These are phyloP conservation scores for Tolypocladium cylindrosporum DNA, from an alignment of 2,329 filamentous ascomycete genomes.

Conservation along the genomic window DNA sequence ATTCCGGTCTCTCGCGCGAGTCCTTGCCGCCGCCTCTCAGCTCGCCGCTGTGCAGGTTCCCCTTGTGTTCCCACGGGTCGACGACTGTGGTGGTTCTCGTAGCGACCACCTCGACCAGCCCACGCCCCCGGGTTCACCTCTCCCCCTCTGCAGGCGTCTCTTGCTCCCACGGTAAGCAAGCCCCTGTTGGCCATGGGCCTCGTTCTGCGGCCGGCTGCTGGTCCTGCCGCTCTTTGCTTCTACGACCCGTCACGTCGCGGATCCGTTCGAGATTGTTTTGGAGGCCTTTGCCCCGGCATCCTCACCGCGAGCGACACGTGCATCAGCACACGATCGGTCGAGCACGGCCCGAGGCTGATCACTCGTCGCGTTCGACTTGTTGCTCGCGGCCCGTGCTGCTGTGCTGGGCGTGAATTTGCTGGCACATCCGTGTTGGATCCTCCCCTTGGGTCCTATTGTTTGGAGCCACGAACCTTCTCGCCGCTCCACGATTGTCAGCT, in stretches of 20 bases:
- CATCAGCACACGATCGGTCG: neutral
- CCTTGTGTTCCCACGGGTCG: slow-evolving; percentile 4
- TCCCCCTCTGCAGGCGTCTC: neutral
- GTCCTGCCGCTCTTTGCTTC: neutral
- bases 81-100: neutral
- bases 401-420: neutral
- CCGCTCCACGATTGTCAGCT: neutral
- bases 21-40: slow-evolving; percentile 16
- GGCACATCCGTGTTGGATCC: neutral
- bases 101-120: slow-evolving; percentile 2
- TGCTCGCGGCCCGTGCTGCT: neutral
- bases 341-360: neutral
- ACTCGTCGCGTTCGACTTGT: neutral
- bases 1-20: slow-evolving; percentile 20
- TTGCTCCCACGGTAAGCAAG: neutral
- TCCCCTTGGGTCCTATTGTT: too few species aligned
- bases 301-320: neutral
- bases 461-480: neutral
- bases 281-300: neutral
- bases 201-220: neutral
- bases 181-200: neutral
- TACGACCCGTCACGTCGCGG: neutral
- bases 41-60: slow-evolving; percentile 15
- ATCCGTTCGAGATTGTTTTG: neutral
- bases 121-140: slow-evolving; percentile 6